Evolutionary conservation across 2,329 filamentous ascomycete species (phyloP), one percentile per base, ranked within the genome.

Genomic region (Epichloe hybrida): DNA sequence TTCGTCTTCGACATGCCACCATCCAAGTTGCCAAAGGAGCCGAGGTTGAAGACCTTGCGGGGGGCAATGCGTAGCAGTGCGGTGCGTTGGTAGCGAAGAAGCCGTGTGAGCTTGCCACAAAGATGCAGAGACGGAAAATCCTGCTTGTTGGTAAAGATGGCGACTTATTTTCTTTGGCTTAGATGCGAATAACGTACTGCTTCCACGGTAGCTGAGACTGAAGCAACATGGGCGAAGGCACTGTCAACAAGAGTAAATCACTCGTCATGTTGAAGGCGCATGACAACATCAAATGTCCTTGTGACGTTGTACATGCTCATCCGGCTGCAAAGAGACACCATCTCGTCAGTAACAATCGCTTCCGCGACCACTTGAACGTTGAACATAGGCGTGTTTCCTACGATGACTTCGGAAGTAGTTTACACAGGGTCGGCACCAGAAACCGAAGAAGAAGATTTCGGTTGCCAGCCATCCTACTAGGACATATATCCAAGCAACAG

Each of bases 71-170:
- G 54, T 62, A 62, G 41, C 59, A 48, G 17, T 54, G 66, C 0
- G 75, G 75, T 3, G 78, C 62, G 56, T 79, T 79, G 54, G 73
- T 68, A 9, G 41, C 23, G 17, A 17, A 13, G 7, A 11, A 9
- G 35, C 23, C 11, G 27, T 34, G 11, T 9, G 43, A 13, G 9
- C 52, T 27, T 52, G 52, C 52, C 34, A 76, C 71, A 54, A 76
- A 76, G 46, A 67, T 59, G 20, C 74, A 73, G 55, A 77, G 68
- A 42, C 71, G 66, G 58, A 77, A 36, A 8, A 78, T 63, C 12
- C 50, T 46, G 38, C 49, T 15, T n/a, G n/a, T 44, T 11, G 15
- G 41, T n/a, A 15, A 8, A 27, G 15, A 20, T 13, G 40, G 17
- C 27, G 4, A 42, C n/a, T 17, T 17, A n/a, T n/a, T 0, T 15